Percentiles rank a stretch among this genome's conserved stretches.
Conservation (phyloP, 345 rosid species). For the Toxicodendron radicans region DNA sequence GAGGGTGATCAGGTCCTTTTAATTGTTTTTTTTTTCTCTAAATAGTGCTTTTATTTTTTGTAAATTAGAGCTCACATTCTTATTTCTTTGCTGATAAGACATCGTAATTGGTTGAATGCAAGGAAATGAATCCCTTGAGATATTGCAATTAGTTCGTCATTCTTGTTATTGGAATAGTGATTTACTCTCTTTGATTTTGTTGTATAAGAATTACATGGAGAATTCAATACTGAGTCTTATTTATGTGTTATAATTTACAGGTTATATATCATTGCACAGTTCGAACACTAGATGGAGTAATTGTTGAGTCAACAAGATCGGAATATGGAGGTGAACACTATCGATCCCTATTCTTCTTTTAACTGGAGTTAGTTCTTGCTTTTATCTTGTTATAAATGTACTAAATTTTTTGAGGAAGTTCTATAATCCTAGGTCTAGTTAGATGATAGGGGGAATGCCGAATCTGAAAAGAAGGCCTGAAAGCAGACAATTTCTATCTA, state of each 20-base stretch:
- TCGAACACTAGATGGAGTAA: conserved; percentile 79
- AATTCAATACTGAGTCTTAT: background rate
- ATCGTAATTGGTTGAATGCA: background rate
- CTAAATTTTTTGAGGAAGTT: conserved; percentile 3
- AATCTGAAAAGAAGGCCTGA: background rate
- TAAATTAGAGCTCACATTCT: background rate
- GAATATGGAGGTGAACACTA: conserved; percentile 75
- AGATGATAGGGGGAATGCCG: conserved; percentile 15
- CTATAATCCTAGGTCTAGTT: background rate
- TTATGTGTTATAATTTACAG: conserved; percentile 33
- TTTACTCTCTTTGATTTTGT: background rate
- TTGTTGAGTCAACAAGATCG: conserved; percentile 70
- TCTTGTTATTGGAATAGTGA: background rate
- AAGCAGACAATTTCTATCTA: background rate
- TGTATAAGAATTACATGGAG: background rate
- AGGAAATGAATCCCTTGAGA: background rate
- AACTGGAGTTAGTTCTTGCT: background rate
- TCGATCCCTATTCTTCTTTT: background rate
- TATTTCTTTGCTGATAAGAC: background rate
- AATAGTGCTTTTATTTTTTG: background rate
- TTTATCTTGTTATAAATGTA: background rate
- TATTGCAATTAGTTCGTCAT: background rate
- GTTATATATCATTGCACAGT: conserved; percentile 83
- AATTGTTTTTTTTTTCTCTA: background rate
- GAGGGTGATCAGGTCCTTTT: conserved; percentile 88